Percentiles rank a stretch among this genome's conserved stretches.
Evolutionary conservation across 371 early-diverging fungal genomes (phyloP).

Genomic region (Mucor lusitanicus): DNA sequence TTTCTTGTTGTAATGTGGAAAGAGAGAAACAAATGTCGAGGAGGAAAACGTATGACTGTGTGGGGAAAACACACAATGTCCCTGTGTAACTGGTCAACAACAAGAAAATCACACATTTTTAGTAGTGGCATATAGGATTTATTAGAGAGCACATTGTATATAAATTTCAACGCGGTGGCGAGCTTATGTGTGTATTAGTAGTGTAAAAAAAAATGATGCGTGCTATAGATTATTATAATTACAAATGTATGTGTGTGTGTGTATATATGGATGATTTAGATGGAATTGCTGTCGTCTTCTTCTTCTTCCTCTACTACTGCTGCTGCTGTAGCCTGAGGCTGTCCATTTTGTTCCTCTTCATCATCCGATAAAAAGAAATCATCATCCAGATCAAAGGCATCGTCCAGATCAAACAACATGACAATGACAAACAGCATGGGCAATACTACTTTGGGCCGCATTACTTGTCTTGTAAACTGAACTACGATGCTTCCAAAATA

Average conservation of each 20-base stretch:
- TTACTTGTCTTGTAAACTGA: slow-evolving; percentile 43
- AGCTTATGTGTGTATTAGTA: background rate
- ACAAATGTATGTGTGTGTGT: background rate
- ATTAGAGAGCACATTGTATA: background rate
- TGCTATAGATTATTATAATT: background rate
- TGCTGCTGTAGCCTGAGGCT: background rate
- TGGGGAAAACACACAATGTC: background rate
- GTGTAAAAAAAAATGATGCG: background rate
- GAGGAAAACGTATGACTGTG: background rate
- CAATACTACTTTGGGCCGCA: slow-evolving; percentile 38
- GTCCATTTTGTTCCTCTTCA: background rate
- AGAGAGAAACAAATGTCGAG: background rate
- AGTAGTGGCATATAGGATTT: background rate
- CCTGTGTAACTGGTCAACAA: background rate
- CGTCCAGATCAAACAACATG: slow-evolving; percentile 47
- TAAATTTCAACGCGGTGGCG: background rate
- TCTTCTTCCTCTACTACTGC: background rate
- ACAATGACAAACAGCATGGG: slow-evolving; percentile 44
- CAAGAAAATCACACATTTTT: background rate
- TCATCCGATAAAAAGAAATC: slow-evolving; percentile 18
- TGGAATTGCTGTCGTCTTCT: background rate
- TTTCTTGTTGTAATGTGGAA: background rate
- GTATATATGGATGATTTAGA: background rate
- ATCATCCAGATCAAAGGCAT: slow-evolving; percentile 44
- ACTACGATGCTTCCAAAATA: slow-evolving; percentile 39